Conservation (phyloP, 1,284 basidiomycete species). For the Mycena sp. region DNA sequence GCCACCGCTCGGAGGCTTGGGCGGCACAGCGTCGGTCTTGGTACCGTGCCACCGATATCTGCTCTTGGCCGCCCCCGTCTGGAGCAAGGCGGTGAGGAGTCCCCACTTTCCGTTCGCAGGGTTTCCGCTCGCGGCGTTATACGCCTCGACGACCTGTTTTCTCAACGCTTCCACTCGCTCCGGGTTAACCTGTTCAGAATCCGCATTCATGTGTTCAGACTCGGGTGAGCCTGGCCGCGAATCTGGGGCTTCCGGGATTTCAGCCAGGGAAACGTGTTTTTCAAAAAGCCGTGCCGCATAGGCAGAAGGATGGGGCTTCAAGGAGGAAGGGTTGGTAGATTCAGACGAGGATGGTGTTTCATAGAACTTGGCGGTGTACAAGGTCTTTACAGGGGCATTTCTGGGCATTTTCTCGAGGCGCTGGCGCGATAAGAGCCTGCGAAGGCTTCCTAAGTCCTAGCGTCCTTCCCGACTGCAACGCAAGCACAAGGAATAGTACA, state of each 20-base stretch:
- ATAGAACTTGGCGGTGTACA: slow-evolving; percentile 27
- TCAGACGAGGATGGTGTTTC: slow-evolving; percentile 24
- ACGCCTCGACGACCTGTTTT: slow-evolving; percentile 32
- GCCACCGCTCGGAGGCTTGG: slow-evolving; percentile 5
- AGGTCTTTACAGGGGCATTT: slow-evolving; percentile 10
- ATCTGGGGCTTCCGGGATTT: slow-evolving; percentile 19
- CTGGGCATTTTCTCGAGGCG: slow-evolving; percentile 19
- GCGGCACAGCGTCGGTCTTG: slow-evolving; percentile 8
- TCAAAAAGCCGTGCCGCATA: slow-evolving; percentile 19
- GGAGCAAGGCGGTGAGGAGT: slow-evolving; percentile 34
- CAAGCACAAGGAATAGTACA: too few relatives aligned
- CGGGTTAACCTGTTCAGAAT: not conserved
- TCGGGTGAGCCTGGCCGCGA: slow-evolving; percentile 17
- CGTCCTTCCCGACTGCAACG: too few relatives aligned
- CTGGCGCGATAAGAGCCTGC: too few relatives aligned
- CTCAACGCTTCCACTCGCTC: slow-evolving; percentile 32
- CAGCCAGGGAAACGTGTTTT: slow-evolving; percentile 19
- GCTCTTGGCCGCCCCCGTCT: slow-evolving; percentile 36
- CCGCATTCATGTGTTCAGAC: too few relatives aligned
- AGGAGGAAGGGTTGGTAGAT: slow-evolving; percentile 10
- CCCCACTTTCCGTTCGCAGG: slow-evolving; percentile 43
- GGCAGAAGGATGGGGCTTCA: slow-evolving; percentile 4
- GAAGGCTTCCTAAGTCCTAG: too few relatives aligned
- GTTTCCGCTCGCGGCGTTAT: slow-evolving; percentile 36
- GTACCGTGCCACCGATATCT: slow-evolving; percentile 35